Conservation (phyloP, 257 asterid genomes). For the Salvia hispanica region DNA sequence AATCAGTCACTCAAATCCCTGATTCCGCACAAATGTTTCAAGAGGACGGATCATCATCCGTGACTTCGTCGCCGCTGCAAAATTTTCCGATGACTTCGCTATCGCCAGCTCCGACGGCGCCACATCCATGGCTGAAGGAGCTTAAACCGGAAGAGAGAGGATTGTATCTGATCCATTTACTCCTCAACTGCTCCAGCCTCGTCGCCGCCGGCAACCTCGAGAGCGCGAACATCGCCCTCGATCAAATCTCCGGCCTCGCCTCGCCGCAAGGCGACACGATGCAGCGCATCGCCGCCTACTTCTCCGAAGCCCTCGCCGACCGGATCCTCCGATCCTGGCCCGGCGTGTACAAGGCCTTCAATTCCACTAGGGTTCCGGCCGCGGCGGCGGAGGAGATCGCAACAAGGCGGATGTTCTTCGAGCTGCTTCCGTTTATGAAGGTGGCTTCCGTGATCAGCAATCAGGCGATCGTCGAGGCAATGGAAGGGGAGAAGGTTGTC, state of each 20-base stretch:
- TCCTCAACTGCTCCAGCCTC: slow-evolving; percentile 81
- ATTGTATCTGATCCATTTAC: slow-evolving; percentile 68
- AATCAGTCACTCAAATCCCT: not conserved
- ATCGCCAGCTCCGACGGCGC: slow-evolving; percentile 63
- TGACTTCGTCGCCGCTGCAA: slow-evolving; percentile 72
- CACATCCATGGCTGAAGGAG: slow-evolving; percentile 80
- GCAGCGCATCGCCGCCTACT: slow-evolving; percentile 89
- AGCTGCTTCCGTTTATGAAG: slow-evolving; percentile 72
- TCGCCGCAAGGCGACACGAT: slow-evolving; percentile 85
- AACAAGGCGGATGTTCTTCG: slow-evolving; percentile 70
- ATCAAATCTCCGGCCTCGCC: slow-evolving; percentile 85
- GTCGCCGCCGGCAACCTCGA: slow-evolving; percentile 77
- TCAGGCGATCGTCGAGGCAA: slow-evolving; percentile 82
- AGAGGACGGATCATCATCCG: slow-evolving; percentile 92
- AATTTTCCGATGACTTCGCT: slow-evolving; percentile 55
- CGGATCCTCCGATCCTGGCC: slow-evolving; percentile 80
- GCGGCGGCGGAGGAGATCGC: slow-evolving; percentile 61
- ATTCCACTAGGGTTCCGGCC: slow-evolving; percentile 50
- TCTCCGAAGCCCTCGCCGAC: slow-evolving; percentile 83
- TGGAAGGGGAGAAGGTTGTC: slow-evolving; percentile 96
- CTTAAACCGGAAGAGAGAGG: slow-evolving; percentile 96
- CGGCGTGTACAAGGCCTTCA: slow-evolving; percentile 82
- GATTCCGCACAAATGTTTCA: slow-evolving; percentile 57
- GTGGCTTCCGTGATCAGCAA: slow-evolving; percentile 76
- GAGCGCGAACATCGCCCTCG: slow-evolving; percentile 81